phyloP scores from a whole-genome alignment of 495 filamentous ascomycete species.

The Chaetomium fimeti region DNA sequence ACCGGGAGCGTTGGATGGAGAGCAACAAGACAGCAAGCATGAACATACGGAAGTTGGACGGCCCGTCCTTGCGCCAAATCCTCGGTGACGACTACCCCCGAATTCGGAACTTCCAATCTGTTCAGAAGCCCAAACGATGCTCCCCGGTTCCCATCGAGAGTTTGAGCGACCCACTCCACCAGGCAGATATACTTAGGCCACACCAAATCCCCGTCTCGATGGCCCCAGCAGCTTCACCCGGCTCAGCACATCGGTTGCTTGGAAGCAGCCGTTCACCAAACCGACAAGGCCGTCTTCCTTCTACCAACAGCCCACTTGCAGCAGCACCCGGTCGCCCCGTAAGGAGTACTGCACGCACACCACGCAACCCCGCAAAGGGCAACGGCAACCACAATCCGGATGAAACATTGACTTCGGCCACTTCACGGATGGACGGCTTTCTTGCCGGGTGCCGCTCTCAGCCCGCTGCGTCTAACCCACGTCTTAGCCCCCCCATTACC shows the following conservation, averaged over 20 bases:
- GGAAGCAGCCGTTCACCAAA: no score
- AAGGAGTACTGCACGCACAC: no score
- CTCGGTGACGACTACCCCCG: slow-evolving; percentile 6
- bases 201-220: background rate
- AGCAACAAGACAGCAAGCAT: background rate
- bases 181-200: background rate
- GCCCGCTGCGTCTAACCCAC: no score
- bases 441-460: no score
- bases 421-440: no score
- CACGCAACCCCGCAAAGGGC: no score
- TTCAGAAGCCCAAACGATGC: background rate
- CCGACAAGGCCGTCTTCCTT: no score
- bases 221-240: background rate
- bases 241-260: background rate
- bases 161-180: background rate
- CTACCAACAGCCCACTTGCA: no score
- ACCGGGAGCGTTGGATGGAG: background rate
- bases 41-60: slow-evolving; percentile 11
- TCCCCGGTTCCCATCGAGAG: background rate
- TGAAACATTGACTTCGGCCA: no score
- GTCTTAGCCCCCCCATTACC: no score
- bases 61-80: background rate
- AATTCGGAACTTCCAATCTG: background rate
- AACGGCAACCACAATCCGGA: no score
- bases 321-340: no score